Evolutionary conservation across 2,329 filamentous ascomycete species (phyloP), one percentile per base, ranked within the genome.

Genomic region (Massarina eburnea): DNA sequence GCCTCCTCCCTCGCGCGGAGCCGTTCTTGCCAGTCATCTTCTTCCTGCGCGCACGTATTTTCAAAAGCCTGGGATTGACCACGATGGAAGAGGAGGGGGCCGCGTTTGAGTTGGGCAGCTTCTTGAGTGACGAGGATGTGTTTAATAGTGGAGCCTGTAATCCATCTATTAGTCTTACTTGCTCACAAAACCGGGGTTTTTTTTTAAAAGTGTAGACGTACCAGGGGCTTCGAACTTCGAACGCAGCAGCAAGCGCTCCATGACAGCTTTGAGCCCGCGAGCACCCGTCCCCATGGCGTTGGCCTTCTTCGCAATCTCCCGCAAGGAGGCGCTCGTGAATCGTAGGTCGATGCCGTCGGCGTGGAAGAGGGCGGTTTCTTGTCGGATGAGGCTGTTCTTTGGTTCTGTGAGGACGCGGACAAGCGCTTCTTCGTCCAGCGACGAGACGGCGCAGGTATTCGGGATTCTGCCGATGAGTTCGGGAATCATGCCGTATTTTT

Each of bases 401-500:
- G 94, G 94, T 67, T 97, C 92, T 0, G 90, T 96, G 30, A 99
- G 79, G 51, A 99, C 94, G 41, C 91, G 85, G 41, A 92, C 83
- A 10, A 99, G 82, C 48, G 83, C 74, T 15, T 79, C 73, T 52
- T 83, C 77, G 43, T 81, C 80, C 1, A 99, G 78, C 0, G 90
- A 85, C 12, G 89, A 86, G 0, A 99, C 80, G 0, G 94, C 89
- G 49, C 90, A 91, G 39, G 91, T 87, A 47, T 96, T 89, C 41
- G 95, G 92, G 38, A 99, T 84, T 15, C 94, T 88, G n/a, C 94
- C 94, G 42, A 97, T 87, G n/a, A 96, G 78, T 71, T 96, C 91
- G 0, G 91, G 91, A 43, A 96, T 96, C 64, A 96, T 89, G 12
- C 91, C 92, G 62, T 91, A 96, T 34, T 80, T 81, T 69, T 95